These are phyloP conservation scores for Dioszegia crocea DNA, from an alignment of 768 basidiomycete genomes.

Conservation along the genomic window DNA sequence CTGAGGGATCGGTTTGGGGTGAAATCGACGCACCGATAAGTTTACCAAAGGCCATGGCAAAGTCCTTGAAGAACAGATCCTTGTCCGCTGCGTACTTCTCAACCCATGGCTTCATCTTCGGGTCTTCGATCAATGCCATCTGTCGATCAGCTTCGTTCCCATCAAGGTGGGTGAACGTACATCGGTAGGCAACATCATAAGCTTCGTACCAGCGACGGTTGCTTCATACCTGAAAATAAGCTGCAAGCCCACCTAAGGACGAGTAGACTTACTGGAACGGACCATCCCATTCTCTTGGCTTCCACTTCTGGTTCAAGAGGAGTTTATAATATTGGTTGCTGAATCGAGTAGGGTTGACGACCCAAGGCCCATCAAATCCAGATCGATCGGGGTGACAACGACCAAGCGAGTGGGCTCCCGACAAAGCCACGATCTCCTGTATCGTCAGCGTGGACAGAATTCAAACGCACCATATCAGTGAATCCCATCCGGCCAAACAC, in stretches of 20 bases:
- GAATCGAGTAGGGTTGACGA: conserved; percentile 50
- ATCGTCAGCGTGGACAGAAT: not conserved
- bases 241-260: too few relatives aligned
- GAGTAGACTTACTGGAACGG: conserved; percentile 50
- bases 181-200: conserved; percentile 52
- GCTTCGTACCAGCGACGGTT: conserved; percentile 44
- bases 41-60: conserved; percentile 47
- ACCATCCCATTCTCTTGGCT: conserved; percentile 48
- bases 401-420: conserved; percentile 48
- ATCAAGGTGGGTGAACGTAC: conserved; percentile 17
- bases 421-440: conserved; percentile 50
- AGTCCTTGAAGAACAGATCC: conserved; percentile 48
- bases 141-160: conserved; percentile 19
- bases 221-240: conserved; percentile 39
- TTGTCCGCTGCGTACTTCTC: conserved; percentile 50
- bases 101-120: conserved; percentile 45
- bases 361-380: conserved; percentile 51
- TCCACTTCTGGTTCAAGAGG: conserved; percentile 46
- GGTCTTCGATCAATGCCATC: conserved; percentile 49
- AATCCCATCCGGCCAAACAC: conserved; percentile 50
- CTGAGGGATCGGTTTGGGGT: not conserved
- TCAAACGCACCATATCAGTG: conserved; percentile 34
- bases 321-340: conserved; percentile 51
- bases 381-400: conserved; percentile 49
- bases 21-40: conserved; percentile 39